Base-by-base conservation (phyloP, 805 yeast species). In the Maudiozyma turicensis region DNA sequence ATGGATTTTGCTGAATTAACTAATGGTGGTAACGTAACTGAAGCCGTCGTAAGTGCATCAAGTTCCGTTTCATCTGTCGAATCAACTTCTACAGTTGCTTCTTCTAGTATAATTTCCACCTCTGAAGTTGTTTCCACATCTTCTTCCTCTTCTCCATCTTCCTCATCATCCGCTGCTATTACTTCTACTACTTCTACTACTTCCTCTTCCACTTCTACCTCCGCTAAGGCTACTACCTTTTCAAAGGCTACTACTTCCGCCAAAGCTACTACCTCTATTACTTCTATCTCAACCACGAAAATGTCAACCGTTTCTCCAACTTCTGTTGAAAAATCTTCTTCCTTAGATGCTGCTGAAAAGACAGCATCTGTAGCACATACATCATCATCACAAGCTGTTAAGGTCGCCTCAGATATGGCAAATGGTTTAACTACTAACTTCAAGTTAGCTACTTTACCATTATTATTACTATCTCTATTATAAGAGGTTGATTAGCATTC, bases 1-100 rank as follows among this genome's bases (percentile, higher is more conserved):
- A 58, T 57, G 13, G 77, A 76, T 44, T 76, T 73, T 54, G 52
- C 59, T 20, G 58, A 49, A 15, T 55, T 64, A 44, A 58, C 58
- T 42, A 50, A 50, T 41, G 67, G 67, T 51, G 52, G 49, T 43
- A 43, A 55, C 37, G 34, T 64, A 20, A 31, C 60, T 37, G 46
- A 54, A 10, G 31, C 50, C n/a, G 34, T 56, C 9, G 14, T 50
- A 5, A 41, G 52, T 11, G 28, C 57, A n/a, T 13, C 52, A 3
- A n/a, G 50, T 8, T 32, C 54, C n/a, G 28, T 59, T 26, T 8
- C 56, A 5, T 38, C 55, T 13, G 37, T 54, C 14, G 33, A 55
- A 10, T 28, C 54, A 34, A 40, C 58, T 20, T 29, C 53, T 10
- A 10, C 54, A 11, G n/a, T 52, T 8, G 7, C 51, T n/a, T 28